Percentiles rank a stretch among this genome's conserved stretches.
Evolutionary conservation across 306 rosid species (phyloP).

Genomic region (Vigna radiata): DNA sequence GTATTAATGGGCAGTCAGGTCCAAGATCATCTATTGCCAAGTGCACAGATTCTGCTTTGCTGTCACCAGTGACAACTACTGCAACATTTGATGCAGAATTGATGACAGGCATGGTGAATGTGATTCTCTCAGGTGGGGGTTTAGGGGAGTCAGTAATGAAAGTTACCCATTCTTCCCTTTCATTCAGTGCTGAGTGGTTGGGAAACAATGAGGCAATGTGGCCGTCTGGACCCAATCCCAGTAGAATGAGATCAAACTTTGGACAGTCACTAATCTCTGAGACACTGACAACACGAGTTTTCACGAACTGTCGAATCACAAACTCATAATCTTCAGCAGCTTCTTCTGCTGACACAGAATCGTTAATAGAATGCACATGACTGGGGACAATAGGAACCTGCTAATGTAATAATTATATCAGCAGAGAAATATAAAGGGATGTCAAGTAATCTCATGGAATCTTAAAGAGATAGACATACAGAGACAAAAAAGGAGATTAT

Average conservation of each 20-base stretch:
- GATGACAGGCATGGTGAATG: slow-evolving; percentile 95
- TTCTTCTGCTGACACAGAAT: slow-evolving; percentile 90
- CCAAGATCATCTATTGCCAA: slow-evolving; percentile 65
- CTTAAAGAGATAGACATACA: too few relatives aligned
- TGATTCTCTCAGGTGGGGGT: slow-evolving; percentile 98
- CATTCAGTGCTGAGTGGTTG: slow-evolving; percentile 69
- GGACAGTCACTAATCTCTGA: slow-evolving; percentile 93
- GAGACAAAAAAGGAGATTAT: too few relatives aligned
- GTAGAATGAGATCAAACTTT: slow-evolving; percentile 91
- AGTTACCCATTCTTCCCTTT: slow-evolving; percentile 87
- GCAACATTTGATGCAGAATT: slow-evolving; percentile 94
- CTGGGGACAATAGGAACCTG: slow-evolving; percentile 94
- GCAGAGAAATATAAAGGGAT: slow-evolving; percentile 32
- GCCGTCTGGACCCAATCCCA: slow-evolving; percentile 92
- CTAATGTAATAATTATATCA: slow-evolving; percentile 39
- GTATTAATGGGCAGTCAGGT: slow-evolving; percentile 61
- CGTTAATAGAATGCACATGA: slow-evolving; percentile 89
- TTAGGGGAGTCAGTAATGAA: slow-evolving; percentile 91
- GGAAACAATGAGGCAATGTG: slow-evolving; percentile 94
- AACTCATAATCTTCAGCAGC: slow-evolving; percentile 95
- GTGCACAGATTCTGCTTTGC: slow-evolving; percentile 82
- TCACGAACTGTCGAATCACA: slow-evolving; percentile 86
- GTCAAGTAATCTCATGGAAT: background rate
- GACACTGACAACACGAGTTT: slow-evolving; percentile 78
- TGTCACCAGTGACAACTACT: slow-evolving; percentile 68